A percentile compares a stretch with the other conserved stretches of the same genome.
These are phyloP conservation scores for Oryza rufipogon DNA, from an alignment of 176 grass and related monocot species.

Conservation along the genomic window DNA sequence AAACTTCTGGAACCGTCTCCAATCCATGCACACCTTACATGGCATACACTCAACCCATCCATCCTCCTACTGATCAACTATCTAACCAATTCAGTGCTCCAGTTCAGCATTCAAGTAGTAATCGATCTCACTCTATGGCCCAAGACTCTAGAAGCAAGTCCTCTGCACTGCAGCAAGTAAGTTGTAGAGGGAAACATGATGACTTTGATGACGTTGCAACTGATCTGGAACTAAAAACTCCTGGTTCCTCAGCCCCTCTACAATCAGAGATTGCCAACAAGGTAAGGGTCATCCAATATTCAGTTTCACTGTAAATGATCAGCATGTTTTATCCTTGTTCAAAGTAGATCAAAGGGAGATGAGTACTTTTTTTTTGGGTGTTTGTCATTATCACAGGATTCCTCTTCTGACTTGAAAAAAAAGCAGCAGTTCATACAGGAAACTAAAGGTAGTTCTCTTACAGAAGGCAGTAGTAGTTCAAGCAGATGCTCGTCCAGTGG, in stretches of 20 bases:
- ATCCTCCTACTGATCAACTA: constrained; percentile 55
- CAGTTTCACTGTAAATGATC: constrained; percentile 8
- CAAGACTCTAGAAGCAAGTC: constrained; percentile 63
- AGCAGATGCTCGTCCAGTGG: constrained; percentile 64
- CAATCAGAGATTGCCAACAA: constrained; percentile 51
- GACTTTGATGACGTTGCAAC: constrained; percentile 76
- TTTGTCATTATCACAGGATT: constrained; percentile 55
- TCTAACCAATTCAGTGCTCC: constrained; percentile 48
- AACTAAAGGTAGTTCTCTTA: constrained; percentile 40
- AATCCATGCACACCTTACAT: constrained; percentile 49
- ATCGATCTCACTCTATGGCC: constrained; percentile 38
- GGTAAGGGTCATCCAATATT: constrained; percentile 38
- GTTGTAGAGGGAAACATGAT: constrained; percentile 53
- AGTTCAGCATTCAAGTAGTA: constrained; percentile 48
- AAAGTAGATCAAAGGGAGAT: constrained; percentile 13
- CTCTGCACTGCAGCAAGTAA: constrained; percentile 45
- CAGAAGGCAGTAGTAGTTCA: constrained; percentile 61
- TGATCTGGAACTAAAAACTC: constrained; percentile 87
- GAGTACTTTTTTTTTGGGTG: constrained; percentile 14
- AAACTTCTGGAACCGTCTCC: constrained; percentile 42
- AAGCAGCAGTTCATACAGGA: constrained; percentile 48
- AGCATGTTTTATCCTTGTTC: not conserved
- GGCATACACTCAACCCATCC: constrained; percentile 51
- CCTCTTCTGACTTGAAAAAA: constrained; percentile 59
- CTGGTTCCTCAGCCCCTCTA: constrained; percentile 58